Percentiles rank a stretch among this genome's conserved stretches.
Evolutionary conservation across 495 filamentous ascomycete genomes (phyloP).

Genomic region (Hypoxylon lienhwacheense): DNA sequence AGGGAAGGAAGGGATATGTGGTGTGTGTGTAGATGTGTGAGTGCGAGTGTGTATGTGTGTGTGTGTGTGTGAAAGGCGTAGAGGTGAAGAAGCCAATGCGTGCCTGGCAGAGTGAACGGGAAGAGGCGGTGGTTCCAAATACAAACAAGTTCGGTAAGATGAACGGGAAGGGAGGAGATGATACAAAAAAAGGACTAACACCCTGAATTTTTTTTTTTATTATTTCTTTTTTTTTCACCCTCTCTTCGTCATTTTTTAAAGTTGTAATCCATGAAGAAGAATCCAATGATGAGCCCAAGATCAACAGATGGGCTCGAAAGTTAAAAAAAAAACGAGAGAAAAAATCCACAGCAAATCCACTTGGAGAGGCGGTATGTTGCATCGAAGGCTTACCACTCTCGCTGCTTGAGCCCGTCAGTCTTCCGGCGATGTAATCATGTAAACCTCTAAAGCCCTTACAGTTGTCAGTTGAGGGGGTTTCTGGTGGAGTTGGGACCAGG

Average conservation of each 20-base stretch:
- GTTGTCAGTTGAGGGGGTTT: slow-evolving; percentile 35
- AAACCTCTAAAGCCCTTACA: slow-evolving; percentile 31
- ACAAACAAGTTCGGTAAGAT: slow-evolving; percentile 22
- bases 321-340: too few species aligned
- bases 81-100: slow-evolving; percentile 12
- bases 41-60: too few species aligned
- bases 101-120: slow-evolving; percentile 2
- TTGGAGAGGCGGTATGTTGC: slow-evolving; percentile 30
- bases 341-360: too few species aligned
- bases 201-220: slow-evolving; percentile 16
- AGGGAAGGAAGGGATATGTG: too few species aligned
- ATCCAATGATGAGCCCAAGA: slow-evolving; percentile 31
- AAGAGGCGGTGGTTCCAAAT: slow-evolving; percentile 12
- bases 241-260: too few species aligned
- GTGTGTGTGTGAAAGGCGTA: too few species aligned
- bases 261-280: too few species aligned
- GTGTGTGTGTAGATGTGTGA: too few species aligned
- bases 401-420: slow-evolving; percentile 3
- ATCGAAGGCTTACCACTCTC: slow-evolving; percentile 16
- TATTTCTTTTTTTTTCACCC: too few species aligned
- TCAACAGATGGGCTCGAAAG: slow-evolving; percentile 20
- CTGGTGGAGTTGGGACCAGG: slow-evolving; percentile 23
- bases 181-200: slow-evolving; percentile 9
- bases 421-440: slow-evolving; percentile 6
- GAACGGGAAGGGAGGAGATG: slow-evolving; percentile 16